Percentiles rank a stretch among this genome's conserved stretches.
Conservation (phyloP, 176 grass and related monocot genomes). For the Tillandsia fasciculata region DNA sequence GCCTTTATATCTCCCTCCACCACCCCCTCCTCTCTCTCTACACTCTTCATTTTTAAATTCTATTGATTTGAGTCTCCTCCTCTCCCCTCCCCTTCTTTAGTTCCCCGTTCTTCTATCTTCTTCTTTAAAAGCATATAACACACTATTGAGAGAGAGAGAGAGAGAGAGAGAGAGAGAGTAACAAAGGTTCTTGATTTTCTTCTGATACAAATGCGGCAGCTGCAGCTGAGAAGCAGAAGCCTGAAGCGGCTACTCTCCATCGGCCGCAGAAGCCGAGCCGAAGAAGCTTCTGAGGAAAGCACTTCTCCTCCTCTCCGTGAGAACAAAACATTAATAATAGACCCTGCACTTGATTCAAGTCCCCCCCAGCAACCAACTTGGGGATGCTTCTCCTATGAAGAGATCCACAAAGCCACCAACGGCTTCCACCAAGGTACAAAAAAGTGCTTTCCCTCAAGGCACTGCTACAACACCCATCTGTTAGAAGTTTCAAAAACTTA, state of each 20-base stretch:
- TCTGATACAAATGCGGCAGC: slow-evolving; percentile 16
- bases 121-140: slow-evolving; percentile 8
- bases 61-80: neutral
- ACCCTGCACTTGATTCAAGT: slow-evolving; percentile 7
- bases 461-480: no score
- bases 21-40: no score
- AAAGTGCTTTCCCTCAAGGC: neutral
- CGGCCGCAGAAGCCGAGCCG: slow-evolving; percentile 11
- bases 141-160: neutral
- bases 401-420: slow-evolving; percentile 44
- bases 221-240: slow-evolving; percentile 20
- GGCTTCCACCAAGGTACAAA: slow-evolving; percentile 32
- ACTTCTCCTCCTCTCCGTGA: slow-evolving; percentile 1
- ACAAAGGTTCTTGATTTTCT: neutral
- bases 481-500: neutral
- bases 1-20: no score
- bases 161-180: no score
- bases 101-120: neutral
- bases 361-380: slow-evolving; percentile 30
- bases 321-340: neutral
- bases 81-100: slow-evolving; percentile 8
- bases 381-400: slow-evolving; percentile 74
- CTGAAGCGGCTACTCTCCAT: slow-evolving; percentile 19
- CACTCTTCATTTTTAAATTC: no score
- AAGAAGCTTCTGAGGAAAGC: slow-evolving; percentile 10